Conservation (phyloP, 768 basidiomycete species). For the Royoungia palumana region DNA sequence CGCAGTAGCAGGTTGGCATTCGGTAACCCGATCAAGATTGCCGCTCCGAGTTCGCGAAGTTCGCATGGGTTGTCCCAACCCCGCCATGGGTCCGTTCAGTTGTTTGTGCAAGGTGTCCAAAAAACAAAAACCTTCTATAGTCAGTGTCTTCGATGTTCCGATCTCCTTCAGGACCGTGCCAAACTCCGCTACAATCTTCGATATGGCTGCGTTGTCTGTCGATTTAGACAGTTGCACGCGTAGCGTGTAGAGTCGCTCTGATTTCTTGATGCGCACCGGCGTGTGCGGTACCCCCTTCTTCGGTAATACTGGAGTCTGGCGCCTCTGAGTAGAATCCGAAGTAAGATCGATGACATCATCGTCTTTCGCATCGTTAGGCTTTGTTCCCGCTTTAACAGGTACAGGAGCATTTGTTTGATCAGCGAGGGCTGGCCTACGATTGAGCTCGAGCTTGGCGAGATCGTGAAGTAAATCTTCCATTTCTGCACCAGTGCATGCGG, state of each 20-base stretch:
- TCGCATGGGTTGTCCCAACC: constrained; percentile 53
- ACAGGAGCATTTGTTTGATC: constrained; percentile 44
- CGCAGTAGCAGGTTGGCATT: constrained; percentile 45
- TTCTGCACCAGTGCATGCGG: constrained; percentile 35
- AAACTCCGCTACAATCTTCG: constrained; percentile 57
- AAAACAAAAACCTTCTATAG: constrained; percentile 68
- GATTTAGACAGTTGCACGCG: constrained; percentile 42
- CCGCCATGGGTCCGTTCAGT: constrained; percentile 59
- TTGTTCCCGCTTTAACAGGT: constrained; percentile 32
- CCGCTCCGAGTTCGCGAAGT: constrained; percentile 39
- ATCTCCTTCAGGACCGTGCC: constrained; percentile 54
- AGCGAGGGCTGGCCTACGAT: constrained; percentile 47
- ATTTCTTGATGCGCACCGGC: constrained; percentile 38
- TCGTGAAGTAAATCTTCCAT: constrained; percentile 57
- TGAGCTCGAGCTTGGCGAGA: constrained; percentile 57
- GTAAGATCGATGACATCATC: constrained; percentile 45
- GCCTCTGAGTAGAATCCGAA: constrained; percentile 34
- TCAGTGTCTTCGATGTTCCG: constrained; percentile 63
- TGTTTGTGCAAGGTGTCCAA: constrained; percentile 69
- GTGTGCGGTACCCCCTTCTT: constrained; percentile 27
- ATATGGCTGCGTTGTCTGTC: constrained; percentile 53
- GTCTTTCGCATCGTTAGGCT: constrained; percentile 23
- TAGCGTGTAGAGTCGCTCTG: constrained; percentile 48
- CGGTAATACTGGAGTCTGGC: constrained; percentile 15
- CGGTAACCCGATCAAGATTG: constrained; percentile 37